Evolutionary conservation across 2,329 filamentous ascomycete genomes (phyloP), one percentile per base, ranked within the genome.

Genomic region (Penicillium sp.): DNA sequence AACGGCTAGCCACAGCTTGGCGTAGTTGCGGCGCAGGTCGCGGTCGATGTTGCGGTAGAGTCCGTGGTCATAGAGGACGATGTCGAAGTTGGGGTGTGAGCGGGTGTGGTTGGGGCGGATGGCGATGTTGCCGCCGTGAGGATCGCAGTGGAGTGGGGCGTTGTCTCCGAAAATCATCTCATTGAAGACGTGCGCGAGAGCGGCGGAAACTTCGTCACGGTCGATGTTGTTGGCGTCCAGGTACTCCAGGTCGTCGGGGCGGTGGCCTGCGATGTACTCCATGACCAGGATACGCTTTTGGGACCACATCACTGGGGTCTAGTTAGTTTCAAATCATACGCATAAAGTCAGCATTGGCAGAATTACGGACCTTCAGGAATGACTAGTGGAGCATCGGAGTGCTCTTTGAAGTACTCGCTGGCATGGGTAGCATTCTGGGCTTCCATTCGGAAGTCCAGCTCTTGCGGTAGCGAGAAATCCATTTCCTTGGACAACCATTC

Each of bases 161-260:
- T 87, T 83, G 50, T 87, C 84, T 46, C 93, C 92, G 63, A 99
- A 99, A 63, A 99, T 97, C 94, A 99, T 99, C 72, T 97, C 92
- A 78, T 99, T 99, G 82, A 99, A 99, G 56, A 99, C 91, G 56
- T 87, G 86, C 0, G 94, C 88, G 4, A 99, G 80, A 0, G 91
- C 89, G 1, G 93, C 92, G 0, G 92, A 96, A 6, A 99, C 94
- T 73, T 97, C 93, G 68, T 97, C 94, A 21, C 94, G 86, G 72
- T 96, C 91, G 69, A 99, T 99, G 55, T 85, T 83, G 70, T 95
- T 89, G 7, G 81, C 78, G 72, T 97, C 94, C 4, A 99, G 80
- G 69, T 89, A 97, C 16, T 84, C 85, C 1, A 97, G 82, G 69
- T 99, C 93, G 71, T 99, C 94, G 2, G 91, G 88, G 21, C 94